Evolutionary conservation across 108 stramenopile genomes (phyloP), one percentile per base, ranked within the genome.

Genomic region (Cyclotella distinguenda): DNA sequence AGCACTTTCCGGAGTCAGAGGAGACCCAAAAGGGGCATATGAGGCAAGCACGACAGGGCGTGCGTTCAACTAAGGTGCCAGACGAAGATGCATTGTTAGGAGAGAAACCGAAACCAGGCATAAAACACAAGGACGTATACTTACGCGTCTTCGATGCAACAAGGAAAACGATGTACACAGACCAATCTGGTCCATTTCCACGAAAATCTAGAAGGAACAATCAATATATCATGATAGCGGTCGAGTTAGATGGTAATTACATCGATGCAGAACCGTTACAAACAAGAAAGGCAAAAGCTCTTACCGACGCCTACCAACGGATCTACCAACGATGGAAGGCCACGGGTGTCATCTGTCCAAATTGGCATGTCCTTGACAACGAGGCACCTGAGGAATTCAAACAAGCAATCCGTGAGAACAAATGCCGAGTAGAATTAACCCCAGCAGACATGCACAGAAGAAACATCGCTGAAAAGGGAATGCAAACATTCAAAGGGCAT

Each of bases 401-500:
- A 42, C 40, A 42, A 42, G 40, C 40, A 42, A 42, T 42, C 16
- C 40, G 40, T 42, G 40, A 42, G 40, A 42, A 42, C 40, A 42
- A 42, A 16, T 42, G 40, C 40, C 13, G 40, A 42, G 40, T 42
- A 13, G 40, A 42, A 42, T 42, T 42, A 42, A 42, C 5, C n/a
- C 40, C 40, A 42, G 40, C 40, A 42, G 40, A 42, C 40, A 42
- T 42, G 40, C 40, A 42, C 40, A 66, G 74, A 11, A 42, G 61
- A 32, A 83, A 83, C 64, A 59, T 76, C 12, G 82, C 82, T 12
- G 71, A 83, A 60, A 70, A 65, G 26, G 83, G 78, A 19, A 83
- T 83, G n/a, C 78, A 60, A 32, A 83, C 78, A 19, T 83, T 76
- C 50, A 69, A 75, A 43, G 60, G 64, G 36, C 82, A 82, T 48